Evolutionary conservation across 345 rosid genomes (phyloP), one percentile per base, ranked within the genome.

Genomic region (Euphorbia peplus): DNA sequence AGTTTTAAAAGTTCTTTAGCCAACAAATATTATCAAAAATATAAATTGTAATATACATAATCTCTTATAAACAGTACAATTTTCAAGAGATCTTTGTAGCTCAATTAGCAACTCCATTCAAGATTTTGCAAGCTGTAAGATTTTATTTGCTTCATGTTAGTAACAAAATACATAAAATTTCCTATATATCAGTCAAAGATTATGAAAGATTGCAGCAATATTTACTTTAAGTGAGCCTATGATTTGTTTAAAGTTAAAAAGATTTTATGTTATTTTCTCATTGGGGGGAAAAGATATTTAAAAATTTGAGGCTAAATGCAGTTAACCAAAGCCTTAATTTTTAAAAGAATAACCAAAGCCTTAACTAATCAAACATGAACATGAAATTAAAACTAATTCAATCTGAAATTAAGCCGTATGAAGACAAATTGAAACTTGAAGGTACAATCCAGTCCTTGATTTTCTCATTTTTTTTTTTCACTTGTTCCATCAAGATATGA

Each of bases 251-350:
- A 35, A 35, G 39, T 3, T 35, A 35, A 35, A 35, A 35, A n/a
- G 58, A 30, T 48, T 65, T 50, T 26, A 52, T 10, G n/a, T n/a
- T n/a, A n/a, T n/a, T n/a, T n/a, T n/a, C n/a, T n/a, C n/a, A n/a
- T n/a, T n/a, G n/a, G n/a, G n/a, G 37, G 37, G 37, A 10, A 35
- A 7, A 50, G 39, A 28, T 14, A 57, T 41, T 0, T 64, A 1
- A n/a, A 28, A 29, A 57, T 41, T 0, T 64, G 4, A n/a, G 55
- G n/a, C 64, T 47, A 19, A 47, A 59, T 69, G 47, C 72, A 58
- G 2, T 58, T 59, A 59, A 69, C 19, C 64, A n/a, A 30, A 14
- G 12, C 56, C 4, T 19, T 42, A 19, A 46, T 32, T n/a, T n/a
- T n/a, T n/a, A n/a, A n/a, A n/a, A n/a, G n/a, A n/a, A n/a, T 59